Percentiles rank a stretch among this genome's conserved stretches.
Evolutionary conservation across 1,139 yeast species (phyloP).

Genomic region (Candida dubliniensis): DNA sequence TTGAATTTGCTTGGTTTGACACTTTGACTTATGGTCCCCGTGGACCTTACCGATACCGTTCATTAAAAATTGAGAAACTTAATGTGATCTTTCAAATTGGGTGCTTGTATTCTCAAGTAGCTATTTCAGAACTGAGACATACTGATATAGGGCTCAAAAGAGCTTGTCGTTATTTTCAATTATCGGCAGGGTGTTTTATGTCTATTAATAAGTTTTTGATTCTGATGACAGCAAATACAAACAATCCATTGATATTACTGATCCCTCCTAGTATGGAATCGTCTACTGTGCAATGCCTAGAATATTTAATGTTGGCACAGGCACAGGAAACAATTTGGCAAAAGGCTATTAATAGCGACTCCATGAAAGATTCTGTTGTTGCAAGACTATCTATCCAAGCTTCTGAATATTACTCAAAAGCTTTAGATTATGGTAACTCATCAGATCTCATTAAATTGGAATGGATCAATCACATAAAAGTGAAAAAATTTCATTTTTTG

Average conservation of each 20-base stretch:
- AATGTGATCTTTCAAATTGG: conserved; percentile 73
- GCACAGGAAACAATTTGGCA: conserved; percentile 89
- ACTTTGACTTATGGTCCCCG: conserved; percentile 56
- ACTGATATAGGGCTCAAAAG: conserved; percentile 58
- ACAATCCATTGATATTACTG: conserved; percentile 13
- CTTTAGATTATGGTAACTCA: conserved; percentile 45
- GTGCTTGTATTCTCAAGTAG: conserved; percentile 59
- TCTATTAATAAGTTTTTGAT: conserved; percentile 24
- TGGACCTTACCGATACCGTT: conserved; percentile 40
- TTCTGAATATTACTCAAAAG: conserved; percentile 52
- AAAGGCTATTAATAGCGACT: conserved; percentile 55
- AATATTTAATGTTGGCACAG: conserved; percentile 66
- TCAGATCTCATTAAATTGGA: conserved; percentile 57
- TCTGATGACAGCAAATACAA: conserved; percentile 6
- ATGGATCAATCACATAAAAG: conserved; percentile 61
- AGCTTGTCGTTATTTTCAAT: conserved; percentile 65
- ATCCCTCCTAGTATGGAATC: conserved; percentile 26
- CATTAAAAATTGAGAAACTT: conserved; percentile 57
- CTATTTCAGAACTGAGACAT: conserved; percentile 40
- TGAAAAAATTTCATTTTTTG: conserved; percentile 62
- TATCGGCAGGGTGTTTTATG: conserved; percentile 69
- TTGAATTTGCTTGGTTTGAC: conserved; percentile 71
- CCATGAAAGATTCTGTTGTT: conserved; percentile 59
- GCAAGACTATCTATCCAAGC: conserved; percentile 67
- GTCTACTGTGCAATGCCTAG: conserved; percentile 30